Conservation (phyloP, 208 protist genomes). For the Leishmania mexicana region DNA sequence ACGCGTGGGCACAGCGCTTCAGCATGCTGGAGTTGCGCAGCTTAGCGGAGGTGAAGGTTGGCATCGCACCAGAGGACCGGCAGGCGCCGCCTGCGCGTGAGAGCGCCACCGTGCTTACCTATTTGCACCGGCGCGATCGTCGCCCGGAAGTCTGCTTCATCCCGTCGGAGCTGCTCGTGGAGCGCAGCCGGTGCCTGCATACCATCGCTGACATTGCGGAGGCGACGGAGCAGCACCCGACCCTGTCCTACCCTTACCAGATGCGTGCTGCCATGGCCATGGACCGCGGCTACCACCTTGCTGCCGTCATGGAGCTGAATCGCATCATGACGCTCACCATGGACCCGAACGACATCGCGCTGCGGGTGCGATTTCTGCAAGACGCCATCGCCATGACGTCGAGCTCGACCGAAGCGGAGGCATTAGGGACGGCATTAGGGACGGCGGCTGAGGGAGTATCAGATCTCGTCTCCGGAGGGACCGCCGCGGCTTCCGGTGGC, state of each 20-base stretch:
- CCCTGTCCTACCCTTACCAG: slow-evolving; percentile 42
- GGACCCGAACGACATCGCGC: slow-evolving; percentile 35
- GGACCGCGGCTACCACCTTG: slow-evolving; percentile 42
- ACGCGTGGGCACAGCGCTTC: slow-evolving; percentile 28
- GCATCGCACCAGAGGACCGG: background rate
- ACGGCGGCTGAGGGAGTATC: background rate
- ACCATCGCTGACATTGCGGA: slow-evolving; percentile 28
- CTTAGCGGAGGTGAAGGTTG: background rate
- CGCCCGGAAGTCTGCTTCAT: slow-evolving; percentile 33
- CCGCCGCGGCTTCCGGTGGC: background rate
- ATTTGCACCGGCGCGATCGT: slow-evolving; percentile 34
- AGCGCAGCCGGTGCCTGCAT: slow-evolving; percentile 35
- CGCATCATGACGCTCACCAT: slow-evolving; percentile 34
- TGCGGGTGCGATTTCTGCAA: slow-evolving; percentile 40
- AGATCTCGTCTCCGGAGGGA: background rate
- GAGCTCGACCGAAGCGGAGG: background rate
- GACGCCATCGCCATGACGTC: slow-evolving; percentile 25
- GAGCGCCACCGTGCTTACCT: background rate
- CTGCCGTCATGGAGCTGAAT: slow-evolving; percentile 39
- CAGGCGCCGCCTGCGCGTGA: background rate
- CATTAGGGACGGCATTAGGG: background rate
- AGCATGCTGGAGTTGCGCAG: slow-evolving; percentile 13
- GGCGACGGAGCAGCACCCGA: slow-evolving; percentile 35
- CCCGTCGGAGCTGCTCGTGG: slow-evolving; percentile 33
- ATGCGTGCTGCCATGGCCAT: slow-evolving; percentile 51